Base-by-base conservation (phyloP, 2,329 filamentous ascomycete genomes). In the Cryphonectria carpinicola region DNA sequence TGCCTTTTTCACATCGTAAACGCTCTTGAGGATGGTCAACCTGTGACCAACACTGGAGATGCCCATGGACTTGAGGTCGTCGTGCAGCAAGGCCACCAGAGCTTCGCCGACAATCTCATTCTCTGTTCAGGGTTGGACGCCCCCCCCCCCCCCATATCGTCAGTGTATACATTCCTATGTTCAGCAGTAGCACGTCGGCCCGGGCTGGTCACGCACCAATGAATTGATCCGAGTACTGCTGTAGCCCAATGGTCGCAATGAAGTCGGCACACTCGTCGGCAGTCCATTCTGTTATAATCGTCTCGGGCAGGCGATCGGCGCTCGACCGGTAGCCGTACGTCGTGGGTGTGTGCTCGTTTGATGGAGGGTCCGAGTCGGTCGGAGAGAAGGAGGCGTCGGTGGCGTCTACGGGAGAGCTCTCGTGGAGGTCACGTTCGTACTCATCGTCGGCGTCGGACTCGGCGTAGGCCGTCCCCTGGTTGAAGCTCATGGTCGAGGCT, bases 21-120 rank as follows among this genome's bases (percentile, higher is more conserved):
- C 94, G 77, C 91, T 95, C 83, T 98, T 98, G 71, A 99, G 87
- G 70, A 99, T 97, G 32, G 94, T 97, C 76, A 99, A 86, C 72
- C 96, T 91, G 83, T 99, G 96, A 56, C 96, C 96, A 64, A 98
- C 94, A 82, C 95, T 98, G 73, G 86, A 85, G 74, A 99, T 93
- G 64, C 95, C 95, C 90, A 98, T 95, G 79, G 97, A 94, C 82
- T 97, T 97, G 76, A 99, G 85, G 79, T 98, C 95, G 70, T 97
- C 93, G 79, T 98, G 96, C 74, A 93, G 92, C 74, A 99, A 84
- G 56, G 93, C 93, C 70, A 97, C 89, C 73, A 99, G 85, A 67
- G 93, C 95, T 80, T 98, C 94, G 74, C 96, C 96, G 52, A 95
- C 92, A 76, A 99, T 97, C 74, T 94, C 94, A 79, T 99, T 97